Conservation (phyloP, 805 yeast genomes). For the Pichia kluyveri region DNA sequence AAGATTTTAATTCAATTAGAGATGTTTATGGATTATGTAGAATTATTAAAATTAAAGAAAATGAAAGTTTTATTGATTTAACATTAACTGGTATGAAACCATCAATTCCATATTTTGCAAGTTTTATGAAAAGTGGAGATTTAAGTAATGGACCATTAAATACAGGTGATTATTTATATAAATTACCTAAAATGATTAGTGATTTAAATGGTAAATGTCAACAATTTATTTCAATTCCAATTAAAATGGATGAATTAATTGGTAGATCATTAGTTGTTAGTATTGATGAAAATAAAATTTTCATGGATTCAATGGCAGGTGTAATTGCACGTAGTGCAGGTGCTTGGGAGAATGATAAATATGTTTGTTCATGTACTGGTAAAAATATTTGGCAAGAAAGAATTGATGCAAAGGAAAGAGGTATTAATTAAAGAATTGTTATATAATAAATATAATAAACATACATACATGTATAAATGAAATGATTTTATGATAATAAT, state of each 20-base stretch:
- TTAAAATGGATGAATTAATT: slow-evolving; percentile 51
- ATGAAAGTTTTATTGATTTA: slow-evolving; percentile 59
- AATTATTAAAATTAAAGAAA: slow-evolving; percentile 54
- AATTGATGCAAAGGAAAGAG: slow-evolving; percentile 58
- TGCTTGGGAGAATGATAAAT: slow-evolving; percentile 90
- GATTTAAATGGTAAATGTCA: slow-evolving; percentile 31
- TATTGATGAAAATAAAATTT: slow-evolving; percentile 28
- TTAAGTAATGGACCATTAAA: slow-evolving; percentile 62
- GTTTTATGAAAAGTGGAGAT: slow-evolving; percentile 65
- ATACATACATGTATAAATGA: not conserved
- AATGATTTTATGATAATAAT: not conserved
- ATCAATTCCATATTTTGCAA: slow-evolving; percentile 60
- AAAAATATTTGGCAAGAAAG: slow-evolving; percentile 96
- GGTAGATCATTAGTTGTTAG: slow-evolving; percentile 60
- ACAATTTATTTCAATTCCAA: slow-evolving; percentile 34
- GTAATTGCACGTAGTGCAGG: slow-evolving; percentile 96
- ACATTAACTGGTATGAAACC: slow-evolving; percentile 60
- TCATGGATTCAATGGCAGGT: slow-evolving; percentile 53
- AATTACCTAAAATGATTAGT: slow-evolving; percentile 33
- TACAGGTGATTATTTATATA: slow-evolving; percentile 45
- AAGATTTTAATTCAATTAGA: slow-evolving; percentile 25
- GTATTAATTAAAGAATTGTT: slow-evolving; percentile 27
- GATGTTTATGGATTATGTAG: slow-evolving; percentile 86
- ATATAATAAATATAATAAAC: not conserved
- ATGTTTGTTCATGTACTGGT: slow-evolving; percentile 90